Evolutionary conservation across 352 stramenopile genomes (phyloP).

Genomic region (Phytophthora syringae): DNA sequence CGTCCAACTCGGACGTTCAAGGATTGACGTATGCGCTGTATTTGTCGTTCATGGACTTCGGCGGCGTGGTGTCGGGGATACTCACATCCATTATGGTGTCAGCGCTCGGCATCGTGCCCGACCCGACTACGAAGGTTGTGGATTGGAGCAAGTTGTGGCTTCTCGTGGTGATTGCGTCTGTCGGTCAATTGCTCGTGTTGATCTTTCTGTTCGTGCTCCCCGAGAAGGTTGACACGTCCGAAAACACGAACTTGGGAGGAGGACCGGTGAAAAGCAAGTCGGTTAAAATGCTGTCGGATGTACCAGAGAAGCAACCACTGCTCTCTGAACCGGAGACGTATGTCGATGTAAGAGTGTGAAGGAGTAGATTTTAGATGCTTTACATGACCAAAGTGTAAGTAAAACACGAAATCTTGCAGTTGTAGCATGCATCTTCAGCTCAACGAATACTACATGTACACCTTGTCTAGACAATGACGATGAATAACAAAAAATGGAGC

Average conservation of each 20-base stretch:
- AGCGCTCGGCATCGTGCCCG: constrained; percentile 60
- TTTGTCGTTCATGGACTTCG: constrained; percentile 89
- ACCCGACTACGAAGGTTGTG: constrained; percentile 58
- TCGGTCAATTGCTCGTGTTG: constrained; percentile 71
- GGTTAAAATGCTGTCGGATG: constrained; percentile 13
- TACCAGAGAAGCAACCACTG: constrained; percentile 55
- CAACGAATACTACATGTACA: no score
- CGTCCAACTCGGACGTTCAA: constrained; percentile 54
- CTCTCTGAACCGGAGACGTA: constrained; percentile 39
- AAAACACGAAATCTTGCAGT: no score
- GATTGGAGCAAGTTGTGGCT: constrained; percentile 71
- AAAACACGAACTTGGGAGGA: constrained; percentile 10
- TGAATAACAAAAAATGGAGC: neutral
- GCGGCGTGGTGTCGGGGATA: constrained; percentile 73
- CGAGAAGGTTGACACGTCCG: constrained; percentile 55
- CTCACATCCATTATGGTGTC: constrained; percentile 63
- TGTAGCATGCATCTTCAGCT: no score
- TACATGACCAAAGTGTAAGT: neutral
- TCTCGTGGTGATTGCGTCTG: constrained; percentile 62
- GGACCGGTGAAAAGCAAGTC: constrained; percentile 18
- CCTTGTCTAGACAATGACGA: no score
- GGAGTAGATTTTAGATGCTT: neutral
- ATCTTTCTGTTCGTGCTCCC: constrained; percentile 74
- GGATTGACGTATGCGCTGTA: constrained; percentile 84
- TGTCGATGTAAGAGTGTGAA: constrained; percentile 34